Base-by-base conservation (phyloP, 208 protist genomes). In the Leishmania major region DNA sequence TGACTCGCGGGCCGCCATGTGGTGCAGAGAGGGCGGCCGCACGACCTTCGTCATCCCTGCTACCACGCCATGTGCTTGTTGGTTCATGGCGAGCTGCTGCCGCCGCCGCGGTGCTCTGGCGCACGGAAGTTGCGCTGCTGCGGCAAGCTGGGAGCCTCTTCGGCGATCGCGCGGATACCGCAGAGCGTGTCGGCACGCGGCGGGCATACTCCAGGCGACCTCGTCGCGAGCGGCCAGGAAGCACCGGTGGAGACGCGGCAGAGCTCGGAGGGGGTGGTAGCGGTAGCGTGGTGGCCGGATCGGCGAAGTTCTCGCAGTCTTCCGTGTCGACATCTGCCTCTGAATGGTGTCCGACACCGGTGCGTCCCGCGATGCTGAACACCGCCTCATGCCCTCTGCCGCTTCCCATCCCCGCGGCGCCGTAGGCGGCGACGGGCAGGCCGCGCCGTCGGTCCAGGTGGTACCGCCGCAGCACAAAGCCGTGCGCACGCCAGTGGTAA, bases 401-500 rank as follows among this genome's bases (percentile, higher is more conserved):
- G 31, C 25, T 35, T 37, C 70, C 22, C 45, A 55, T 35, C 31
- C 5, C 70, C 8, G 70, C 70, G n/a, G 70, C 28, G 45, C 40
- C 28, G 10, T 55, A 3, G 17, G 59, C 60, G 15, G 60, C 43
- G 51, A 40, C 53, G 3, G 82, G 79, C 8, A 87, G 64, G 15
- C 64, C n/a, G n/a, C 77, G 79, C 6, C 86, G 86, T 62, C 77
- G 57, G 43, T 89, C 86, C 0, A 87, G 67, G 10, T 69, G 59
- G 67, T 83, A 84, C 59, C 80, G 83, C 22, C 62, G 75, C 40
- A 71, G 37, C 11, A 87, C 13, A 49, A 84, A 40, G 5, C 35
- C 31, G 25, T 75, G 73, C 31, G 83, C 82, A 45, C 83, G 83
- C 87, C 87, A 90, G 66, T 72, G 87, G 47, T 75, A 90, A 72